Evolutionary conservation across 495 filamentous ascomycete genomes (phyloP).

Genomic region (Talaromyces liani): DNA sequence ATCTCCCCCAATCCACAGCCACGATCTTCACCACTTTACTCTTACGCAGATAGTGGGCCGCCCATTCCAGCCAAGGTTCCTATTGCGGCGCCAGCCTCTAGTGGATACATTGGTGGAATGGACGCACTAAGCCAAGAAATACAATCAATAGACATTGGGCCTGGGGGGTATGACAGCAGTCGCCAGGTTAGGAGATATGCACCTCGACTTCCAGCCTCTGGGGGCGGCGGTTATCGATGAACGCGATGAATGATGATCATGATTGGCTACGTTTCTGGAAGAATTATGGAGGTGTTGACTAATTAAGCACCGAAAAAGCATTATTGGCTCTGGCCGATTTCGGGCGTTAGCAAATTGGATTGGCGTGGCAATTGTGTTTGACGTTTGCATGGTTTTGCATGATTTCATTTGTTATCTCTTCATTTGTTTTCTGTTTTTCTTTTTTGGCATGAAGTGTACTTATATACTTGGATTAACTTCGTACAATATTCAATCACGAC

Average conservation of each 20-base stretch:
- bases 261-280: neutral
- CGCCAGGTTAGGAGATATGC: constrained; percentile 20
- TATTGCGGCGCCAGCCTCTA: constrained; percentile 31
- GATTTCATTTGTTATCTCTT: neutral
- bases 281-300: neutral
- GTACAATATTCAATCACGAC: neutral
- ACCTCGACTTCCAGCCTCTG: constrained; percentile 8
- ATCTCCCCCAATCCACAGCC: constrained; percentile 25
- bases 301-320: neutral
- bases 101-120: constrained; percentile 35
- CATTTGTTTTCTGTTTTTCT: neutral
- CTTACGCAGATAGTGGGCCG: constrained; percentile 35
- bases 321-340: neutral
- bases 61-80: constrained; percentile 74
- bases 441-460: neutral
- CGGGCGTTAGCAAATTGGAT: neutral
- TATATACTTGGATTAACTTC: neutral
- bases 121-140: constrained; percentile 72
- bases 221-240: constrained; percentile 4
- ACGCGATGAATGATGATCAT: neutral
- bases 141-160: constrained; percentile 74
- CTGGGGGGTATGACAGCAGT: constrained; percentile 25
- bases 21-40: constrained; percentile 22
- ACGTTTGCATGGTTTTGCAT: neutral
- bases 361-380: neutral